Base-by-base conservation (phyloP, 495 filamentous ascomycete species). In the Penicillium crystallinum region DNA sequence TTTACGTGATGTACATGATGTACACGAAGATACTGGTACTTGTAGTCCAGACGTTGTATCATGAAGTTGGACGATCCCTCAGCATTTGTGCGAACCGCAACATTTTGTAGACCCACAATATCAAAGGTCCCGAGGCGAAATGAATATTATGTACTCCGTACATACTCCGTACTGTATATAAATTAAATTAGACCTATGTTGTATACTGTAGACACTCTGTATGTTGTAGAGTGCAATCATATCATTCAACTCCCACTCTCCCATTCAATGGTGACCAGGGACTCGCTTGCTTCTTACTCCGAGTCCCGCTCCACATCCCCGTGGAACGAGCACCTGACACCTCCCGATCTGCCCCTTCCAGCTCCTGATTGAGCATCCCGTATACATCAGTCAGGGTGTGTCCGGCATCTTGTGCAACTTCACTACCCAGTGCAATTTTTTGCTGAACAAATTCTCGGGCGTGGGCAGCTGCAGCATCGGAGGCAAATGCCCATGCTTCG, bases 401-500 rank as follows among this genome's bases (percentile, higher is more conserved):
- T 2, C 62, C 52, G 15, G 72, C 71, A 15, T 67, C 64, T 22
- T 63, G 60, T 6, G 62, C 61, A 19, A 59, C 61, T 40, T 73
- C 68, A 15, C 34, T 61, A 5, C 69, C 73, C 34, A 69, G 46
- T 30, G 49, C 55, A 10, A 73, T 37, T 35, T 71, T 72, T 42
- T 70, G 62, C 38, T 73, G 66, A n/a, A 74, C 66, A 49, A 62
- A 66, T 10, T 71, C 70, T 41, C 63, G 54, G 46, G 68, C 64
- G 18, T 58, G 56, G 14, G 63, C 45, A 21, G 58, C 61, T 0
- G 76, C 74, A 1, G 73, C 73, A 12, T 71, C 56, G 10, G 74
- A 70, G 17, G 76, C 76, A 66, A 79, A 79, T 4, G 71, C 68
- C 76, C 76, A 79, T 43, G 72, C 75, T 46, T 75, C 67, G 17